Conservation (phyloP, 768 basidiomycete species). For the Candolleomyces efflorescens region DNA sequence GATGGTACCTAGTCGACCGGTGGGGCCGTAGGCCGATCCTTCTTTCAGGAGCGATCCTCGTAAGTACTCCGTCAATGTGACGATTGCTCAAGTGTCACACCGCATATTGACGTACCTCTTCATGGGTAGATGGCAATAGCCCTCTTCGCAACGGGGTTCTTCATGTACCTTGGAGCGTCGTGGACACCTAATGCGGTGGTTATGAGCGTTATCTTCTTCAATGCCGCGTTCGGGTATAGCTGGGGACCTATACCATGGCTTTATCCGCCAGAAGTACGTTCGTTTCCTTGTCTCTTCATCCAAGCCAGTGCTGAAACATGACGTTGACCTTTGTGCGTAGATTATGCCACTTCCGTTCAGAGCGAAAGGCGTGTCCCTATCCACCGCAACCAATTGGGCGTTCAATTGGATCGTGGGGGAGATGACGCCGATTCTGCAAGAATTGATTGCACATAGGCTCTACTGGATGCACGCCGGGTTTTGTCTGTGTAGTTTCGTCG, state of each 20-base stretch:
- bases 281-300: too few species aligned
- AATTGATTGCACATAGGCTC: constrained; percentile 79
- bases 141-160: constrained; percentile 76
- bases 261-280: constrained; percentile 66
- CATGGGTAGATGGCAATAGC: constrained; percentile 75
- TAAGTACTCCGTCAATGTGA: too few species aligned
- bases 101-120: too few species aligned
- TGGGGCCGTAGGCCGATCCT: constrained; percentile 83
- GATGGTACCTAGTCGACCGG: constrained; percentile 87
- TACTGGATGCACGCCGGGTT: constrained; percentile 94
- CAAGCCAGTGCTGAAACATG: too few species aligned
- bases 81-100: too few species aligned
- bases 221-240: constrained; percentile 86
- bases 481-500: constrained; percentile 65
- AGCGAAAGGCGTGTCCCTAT: constrained; percentile 87
- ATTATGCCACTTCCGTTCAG: constrained; percentile 83
- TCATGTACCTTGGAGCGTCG: constrained; percentile 81
- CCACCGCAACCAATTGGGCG: constrained; percentile 81
- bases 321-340: constrained; percentile 23
- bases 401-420: constrained; percentile 87
- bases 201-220: constrained; percentile 79
- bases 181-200: constrained; percentile 85
- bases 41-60: constrained; percentile 72
- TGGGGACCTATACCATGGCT: constrained; percentile 85
- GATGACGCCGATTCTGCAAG: constrained; percentile 77